A percentile compares a stretch with the other conserved stretches of the same genome.
Evolutionary conservation across 139 green algal species (phyloP).

Genomic region (Tetraselmis striata): DNA sequence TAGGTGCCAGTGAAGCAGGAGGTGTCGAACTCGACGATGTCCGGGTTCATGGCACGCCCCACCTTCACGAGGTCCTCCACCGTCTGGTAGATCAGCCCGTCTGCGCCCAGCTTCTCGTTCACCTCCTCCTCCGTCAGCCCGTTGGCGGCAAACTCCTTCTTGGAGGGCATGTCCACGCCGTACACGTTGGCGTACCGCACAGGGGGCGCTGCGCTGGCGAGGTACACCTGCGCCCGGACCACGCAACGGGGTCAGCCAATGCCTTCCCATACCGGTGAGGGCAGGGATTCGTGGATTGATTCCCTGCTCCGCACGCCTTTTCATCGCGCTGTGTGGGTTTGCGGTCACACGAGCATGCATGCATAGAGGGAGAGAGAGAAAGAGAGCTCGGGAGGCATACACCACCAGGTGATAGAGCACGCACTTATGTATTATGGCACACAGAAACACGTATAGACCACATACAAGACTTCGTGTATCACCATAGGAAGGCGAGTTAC

Average conservation of each 20-base stretch:
- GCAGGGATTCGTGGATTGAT: too few relatives aligned
- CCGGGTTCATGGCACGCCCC: slow-evolving; percentile 71
- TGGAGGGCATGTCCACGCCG: slow-evolving; percentile 94
- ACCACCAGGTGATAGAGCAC: too few relatives aligned
- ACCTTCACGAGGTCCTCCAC: slow-evolving; percentile 70
- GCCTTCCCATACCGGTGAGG: too few relatives aligned
- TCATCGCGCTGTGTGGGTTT: too few relatives aligned
- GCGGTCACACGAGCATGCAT: too few relatives aligned
- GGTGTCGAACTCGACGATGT: slow-evolving; percentile 80
- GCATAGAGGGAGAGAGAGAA: too few relatives aligned
- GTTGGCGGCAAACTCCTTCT: slow-evolving; percentile 88
- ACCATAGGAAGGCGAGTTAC: background rate
- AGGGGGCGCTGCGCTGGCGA: slow-evolving; percentile 85
- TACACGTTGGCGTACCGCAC: slow-evolving; percentile 97
- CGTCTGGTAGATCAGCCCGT: slow-evolving; percentile 90
- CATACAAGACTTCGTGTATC: too few relatives aligned
- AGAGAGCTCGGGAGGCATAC: too few relatives aligned
- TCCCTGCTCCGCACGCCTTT: too few relatives aligned
- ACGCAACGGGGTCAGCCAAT: too few relatives aligned
- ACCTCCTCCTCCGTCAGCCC: slow-evolving; percentile 74
- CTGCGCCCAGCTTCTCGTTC: slow-evolving; percentile 64
- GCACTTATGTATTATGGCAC: too few relatives aligned
- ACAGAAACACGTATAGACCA: too few relatives aligned
- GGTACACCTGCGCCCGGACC: slow-evolving; percentile 89
- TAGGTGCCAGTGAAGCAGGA: slow-evolving; percentile 91